Base-by-base conservation (phyloP, 2,329 filamentous ascomycete genomes). In the Colletotrichum sp. region DNA sequence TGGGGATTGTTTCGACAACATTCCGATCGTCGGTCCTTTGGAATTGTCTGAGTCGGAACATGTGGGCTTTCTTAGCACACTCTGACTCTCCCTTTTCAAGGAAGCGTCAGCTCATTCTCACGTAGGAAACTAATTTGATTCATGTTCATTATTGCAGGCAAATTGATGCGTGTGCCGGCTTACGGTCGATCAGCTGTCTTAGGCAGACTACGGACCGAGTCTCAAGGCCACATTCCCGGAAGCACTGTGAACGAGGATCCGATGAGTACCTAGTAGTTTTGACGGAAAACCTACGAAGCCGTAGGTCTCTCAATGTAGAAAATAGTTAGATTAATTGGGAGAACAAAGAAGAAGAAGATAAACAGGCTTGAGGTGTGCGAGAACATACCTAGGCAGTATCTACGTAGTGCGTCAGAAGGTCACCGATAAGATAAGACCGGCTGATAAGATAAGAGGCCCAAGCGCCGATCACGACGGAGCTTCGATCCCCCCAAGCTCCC, bases 401-500 rank as follows among this genome's bases (percentile, higher is more conserved):
- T 18, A 18, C 32, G 12, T 44, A 21, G 1, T 18, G 62, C 15
- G 12, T 24, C 62, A 24, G 62, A 30, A 18, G 4, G 62, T 28
- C 6, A n/a, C 57, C 18, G 57, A 60, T 60, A 28, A 30, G 57
- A 60, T n/a, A 60, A 18, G 30, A 34, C 32, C 32, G 9, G n/a
- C 30, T 15, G 59, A 63, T 63, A 63, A 64, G 63, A 66, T 59
- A 69, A 69, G 52, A 32, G 49, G 49, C 28, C 49, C 30, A 34
- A 52, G 28, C 64, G 18, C 63, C 28, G 30, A 66, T 66, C 49
- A 28, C 69, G 9, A 71, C 63, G 13, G 30, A 55, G 62, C 72
- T 63, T 34, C 62, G 24, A 12, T 24, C 7, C 26, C 66, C 1
- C 44, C 44, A 21, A 52, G 34, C 60, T 64, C 5, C 28, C 7